Evolutionary conservation across 208 protist genomes (phyloP), one percentile per base, ranked within the genome.

Genomic region (Trypanosoma theileri): DNA sequence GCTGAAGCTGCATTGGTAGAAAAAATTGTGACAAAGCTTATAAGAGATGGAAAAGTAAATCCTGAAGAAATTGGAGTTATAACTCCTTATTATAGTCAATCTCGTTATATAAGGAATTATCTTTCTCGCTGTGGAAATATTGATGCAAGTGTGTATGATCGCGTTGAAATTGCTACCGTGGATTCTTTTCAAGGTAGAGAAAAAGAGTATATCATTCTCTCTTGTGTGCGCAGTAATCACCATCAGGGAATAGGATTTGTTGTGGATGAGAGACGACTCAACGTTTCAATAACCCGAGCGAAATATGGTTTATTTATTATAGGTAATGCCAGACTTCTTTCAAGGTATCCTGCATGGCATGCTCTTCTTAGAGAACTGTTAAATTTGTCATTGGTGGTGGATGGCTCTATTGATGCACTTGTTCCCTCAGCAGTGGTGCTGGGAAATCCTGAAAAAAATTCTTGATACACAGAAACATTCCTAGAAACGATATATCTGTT

Each of bases 181-280:
- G 97, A 99, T 76, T 85, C 92, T 7, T 99, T 99, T 83, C 97
- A 98, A 80, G 97, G 98, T 0, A 77, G 98, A 61, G 98, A 99
- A 82, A 99, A 99, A 66, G 98, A 99, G 65, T 99, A 93, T 72
- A 99, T 99, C 65, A 98, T 99, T 28, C 71, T 99, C 4, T 98
- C 96, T 0, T 99, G 97, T 86, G 98, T 99, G 0, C 83, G 98
- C 41, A 96, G 84, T 19, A 99, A 99, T 69, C 85, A 98, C 10
- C 64, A 92, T 21, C 82, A 96, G 69, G 85, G 92, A 56, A 99
- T 99, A 73, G 98, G 98, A 31, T 99, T 99, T 81, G 82, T 99
- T 13, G 92, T 85, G 53, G 96, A 99, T 64, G 87, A 92, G 10
- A 82, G 97, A 56, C 77, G 98, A 17, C 80, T 99, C 0, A 99